Evolutionary conservation across 352 stramenopile species (phyloP), one percentile per base, ranked within the genome.

Genomic region (Phytopythium chamaehyphon): DNA sequence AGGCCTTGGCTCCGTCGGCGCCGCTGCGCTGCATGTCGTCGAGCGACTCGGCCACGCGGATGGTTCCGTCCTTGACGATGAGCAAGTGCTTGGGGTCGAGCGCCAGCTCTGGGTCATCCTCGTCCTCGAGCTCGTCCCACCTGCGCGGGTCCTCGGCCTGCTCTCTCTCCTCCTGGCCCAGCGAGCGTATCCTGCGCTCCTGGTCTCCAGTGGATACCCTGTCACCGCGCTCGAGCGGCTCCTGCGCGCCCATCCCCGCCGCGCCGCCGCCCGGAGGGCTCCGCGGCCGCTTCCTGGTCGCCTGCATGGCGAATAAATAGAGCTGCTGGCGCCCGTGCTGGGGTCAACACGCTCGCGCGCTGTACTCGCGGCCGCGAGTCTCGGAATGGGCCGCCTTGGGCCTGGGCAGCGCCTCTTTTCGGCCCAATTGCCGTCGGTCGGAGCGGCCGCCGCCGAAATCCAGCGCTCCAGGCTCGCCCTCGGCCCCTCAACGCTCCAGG

Each of bases 61-160:
- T 73, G 23, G 65, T 85, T 47, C 77, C 77, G 49, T 88, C 74
- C 57, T 88, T 84, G 49, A 88, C 71, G 48, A 88, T 85, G n/a
- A 88, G 61, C 35, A 88, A 55, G 36, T 88, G 64, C 57, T 86
- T 88, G n/a, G 55, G 67, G 59, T 88, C 77, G n/a, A 88, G 55
- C 54, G 69, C 62, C 12, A 76, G 63, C 40, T 76, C 66, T 6
- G 63, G 52, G 24, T 76, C 42, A 33, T 71, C 28, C 31, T 77
- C 57, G 0, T 54, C 44, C 15, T 76, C 62, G 18, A 59, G 51
- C 9, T 50, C 45, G 18, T 55, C 24, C 24, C 19, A 22, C 19
- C 36, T 15, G 53, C 37, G 44, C 19, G 14, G n/a, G 19, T 46
- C 35, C 18, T 54, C 47, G n/a, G 10, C 38, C 38, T 64, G 51